Evolutionary conservation across 441 rosid species (phyloP), one percentile per base, ranked within the genome.

Genomic region (Gossypium gossypioides): DNA sequence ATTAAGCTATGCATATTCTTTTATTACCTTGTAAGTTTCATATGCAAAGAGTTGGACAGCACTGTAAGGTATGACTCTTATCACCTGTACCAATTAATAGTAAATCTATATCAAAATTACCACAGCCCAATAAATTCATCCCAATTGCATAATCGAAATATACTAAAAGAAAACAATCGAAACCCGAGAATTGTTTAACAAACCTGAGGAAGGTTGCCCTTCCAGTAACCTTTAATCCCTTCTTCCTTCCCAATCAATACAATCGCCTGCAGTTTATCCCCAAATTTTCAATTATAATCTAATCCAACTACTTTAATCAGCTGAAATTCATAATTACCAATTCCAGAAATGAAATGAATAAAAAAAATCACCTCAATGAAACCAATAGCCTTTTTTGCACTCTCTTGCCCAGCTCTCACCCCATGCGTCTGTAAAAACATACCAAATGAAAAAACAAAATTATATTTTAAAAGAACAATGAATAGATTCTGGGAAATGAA

Each of bases 1-100:
- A 72, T 54, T 18, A 58, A n/a, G 55, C 27, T 29, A 16, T 61
- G 65, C 71, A 62, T 48, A 21, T 16, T 67, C 50, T 57, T 72
- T 29, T 18, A 7, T 54, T 84, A 92, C 99, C 97, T 95, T 95
- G 85, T 92, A 92, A 70, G 88, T 77, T 80, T 95, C 99, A 81
- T 95, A 95, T 3, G 97, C 89, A 74, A 86, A 91, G 70, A 95
- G 92, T 85, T 95, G 98, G 79, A 88, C 96, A 0, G 99, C 97
- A 71, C 96, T 91, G 71, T 95, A 95, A 74, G 98, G 98, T 71
- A 95, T 75, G 13, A 95, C 77, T 67, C 99, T 83, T 85, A 95
- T 88, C 77, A 95, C 95, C 98, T 95, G 89, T 71, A 79, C 72
- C 50, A 75, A 44, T 51, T 68, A 80, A 25, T 50, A 69, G 25